These are phyloP conservation scores for Piper longum DNA, from an alignment of 164 flowering plant genomes.

Conservation along the genomic window DNA sequence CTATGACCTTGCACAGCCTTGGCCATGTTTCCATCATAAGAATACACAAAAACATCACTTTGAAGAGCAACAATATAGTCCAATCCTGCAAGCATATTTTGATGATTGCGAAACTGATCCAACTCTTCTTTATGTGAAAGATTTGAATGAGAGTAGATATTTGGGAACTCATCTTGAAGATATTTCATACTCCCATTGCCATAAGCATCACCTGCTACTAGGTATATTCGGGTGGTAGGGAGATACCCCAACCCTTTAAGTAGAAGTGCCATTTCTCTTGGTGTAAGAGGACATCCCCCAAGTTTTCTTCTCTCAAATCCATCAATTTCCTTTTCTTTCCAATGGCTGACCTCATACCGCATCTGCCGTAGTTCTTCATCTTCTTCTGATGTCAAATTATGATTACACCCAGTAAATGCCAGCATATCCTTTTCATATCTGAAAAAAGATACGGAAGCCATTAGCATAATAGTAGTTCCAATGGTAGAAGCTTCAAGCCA, in stretches of 20 bases:
- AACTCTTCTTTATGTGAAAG: constrained; percentile 72
- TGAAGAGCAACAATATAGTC: constrained; percentile 88
- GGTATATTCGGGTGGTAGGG: constrained; percentile 60
- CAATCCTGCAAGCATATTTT: constrained; percentile 91
- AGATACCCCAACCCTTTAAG: constrained; percentile 74
- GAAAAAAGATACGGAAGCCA: neutral
- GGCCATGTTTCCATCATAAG: constrained; percentile 99
- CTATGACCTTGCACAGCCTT: constrained; percentile 98
- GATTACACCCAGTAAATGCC: constrained; percentile 95
- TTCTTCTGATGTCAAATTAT: constrained; percentile 72
- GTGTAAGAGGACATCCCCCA: constrained; percentile 95
- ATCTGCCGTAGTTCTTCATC: constrained; percentile 66
- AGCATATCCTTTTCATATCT: constrained; percentile 99
- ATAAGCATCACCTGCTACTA: constrained; percentile 95
- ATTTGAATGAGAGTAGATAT: constrained; percentile 74
- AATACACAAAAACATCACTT: constrained; percentile 82
- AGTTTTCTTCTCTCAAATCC: constrained; percentile 68
- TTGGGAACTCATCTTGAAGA: constrained; percentile 58
- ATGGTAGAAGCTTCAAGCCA: neutral
- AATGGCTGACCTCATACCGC: constrained; percentile 83
- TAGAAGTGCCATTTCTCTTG: constrained; percentile 81
- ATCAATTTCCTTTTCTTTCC: constrained; percentile 99
- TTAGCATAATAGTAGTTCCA: neutral
- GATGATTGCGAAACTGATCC: constrained; percentile 74
- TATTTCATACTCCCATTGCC: constrained; percentile 81